Evolutionary conservation across 2,329 filamentous ascomycete genomes (phyloP).

Genomic region (Xylariaceae sp.): DNA sequence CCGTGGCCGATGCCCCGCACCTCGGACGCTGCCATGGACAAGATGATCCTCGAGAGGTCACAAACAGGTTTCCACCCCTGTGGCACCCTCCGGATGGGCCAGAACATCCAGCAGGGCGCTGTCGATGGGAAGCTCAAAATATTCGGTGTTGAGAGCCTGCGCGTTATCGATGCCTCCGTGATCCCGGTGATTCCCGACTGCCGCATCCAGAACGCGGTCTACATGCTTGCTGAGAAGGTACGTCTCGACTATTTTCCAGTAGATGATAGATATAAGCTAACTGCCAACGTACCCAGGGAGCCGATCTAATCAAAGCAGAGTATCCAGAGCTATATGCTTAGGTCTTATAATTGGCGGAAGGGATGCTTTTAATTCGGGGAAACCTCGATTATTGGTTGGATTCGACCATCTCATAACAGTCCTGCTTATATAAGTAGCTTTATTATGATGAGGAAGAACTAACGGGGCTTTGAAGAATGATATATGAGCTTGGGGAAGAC

Average conservation of each 20-base stretch:
- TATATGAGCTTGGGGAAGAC: too few species aligned
- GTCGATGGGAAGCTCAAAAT: constrained; percentile 56
- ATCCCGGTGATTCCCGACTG: constrained; percentile 59
- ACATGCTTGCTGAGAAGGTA: constrained; percentile 61
- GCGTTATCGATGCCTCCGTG: constrained; percentile 58
- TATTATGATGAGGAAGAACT: too few species aligned
- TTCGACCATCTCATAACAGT: too few species aligned
- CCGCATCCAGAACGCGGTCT: constrained; percentile 64
- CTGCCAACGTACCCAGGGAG: constrained; percentile 32
- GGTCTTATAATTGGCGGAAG: too few species aligned
- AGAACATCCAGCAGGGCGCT: constrained; percentile 54
- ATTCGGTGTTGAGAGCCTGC: constrained; percentile 55
- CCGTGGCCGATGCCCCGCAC: constrained; percentile 63
- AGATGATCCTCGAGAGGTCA: constrained; percentile 57
- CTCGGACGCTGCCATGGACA: constrained; percentile 59
- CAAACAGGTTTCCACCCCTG: constrained; percentile 59
- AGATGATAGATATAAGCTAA: constrained; percentile 5
- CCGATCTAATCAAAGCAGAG: constrained; percentile 50
- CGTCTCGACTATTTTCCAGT: not conserved
- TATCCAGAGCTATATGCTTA: constrained; percentile 39
- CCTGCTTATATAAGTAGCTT: too few species aligned
- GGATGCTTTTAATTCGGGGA: too few species aligned
- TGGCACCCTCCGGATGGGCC: constrained; percentile 56
- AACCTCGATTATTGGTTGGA: too few species aligned
- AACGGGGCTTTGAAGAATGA: too few species aligned